Evolutionary conservation across 768 basidiomycete species (phyloP).

Genomic region (Tephrocybe rancida): DNA sequence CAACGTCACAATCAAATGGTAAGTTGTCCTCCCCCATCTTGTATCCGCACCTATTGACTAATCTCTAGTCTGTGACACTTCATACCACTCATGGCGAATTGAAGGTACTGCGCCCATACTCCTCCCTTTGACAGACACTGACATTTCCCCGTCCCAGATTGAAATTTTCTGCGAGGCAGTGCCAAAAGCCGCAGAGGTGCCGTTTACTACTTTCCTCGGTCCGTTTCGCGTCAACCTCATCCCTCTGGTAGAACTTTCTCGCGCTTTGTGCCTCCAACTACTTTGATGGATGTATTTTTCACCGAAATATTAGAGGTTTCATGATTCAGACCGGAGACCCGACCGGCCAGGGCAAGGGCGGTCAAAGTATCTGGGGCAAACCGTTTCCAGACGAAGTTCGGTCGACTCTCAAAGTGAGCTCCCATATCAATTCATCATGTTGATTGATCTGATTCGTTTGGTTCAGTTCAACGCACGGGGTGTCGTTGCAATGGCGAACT

Average conservation of each 20-base stretch:
- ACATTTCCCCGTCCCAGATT: conserved; percentile 52
- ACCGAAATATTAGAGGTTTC: conserved; percentile 94
- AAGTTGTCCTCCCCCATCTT: conserved; percentile 14
- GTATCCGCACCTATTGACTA: conserved; percentile 13
- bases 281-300: conserved; percentile 85
- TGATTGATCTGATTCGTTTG: conserved; percentile 23
- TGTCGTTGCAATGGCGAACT: conserved; percentile 97
- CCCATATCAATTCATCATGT: conserved; percentile 1
- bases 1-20: conserved; percentile 25
- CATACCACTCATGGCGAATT: conserved; percentile 94
- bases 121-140: not conserved
- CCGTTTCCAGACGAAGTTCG: conserved; percentile 92
- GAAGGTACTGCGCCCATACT: conserved; percentile 58
- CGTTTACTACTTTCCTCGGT: conserved; percentile 5
- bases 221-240: conserved; percentile 8
- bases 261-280: conserved; percentile 90
- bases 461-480: conserved; percentile 92
- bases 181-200: conserved; percentile 91
- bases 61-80: conserved; percentile 83
- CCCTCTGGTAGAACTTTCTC: conserved; percentile 78
- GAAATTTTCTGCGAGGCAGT: conserved; percentile 98
- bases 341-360: conserved; percentile 89
- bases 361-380: conserved; percentile 95
- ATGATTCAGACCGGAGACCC: conserved; percentile 96
- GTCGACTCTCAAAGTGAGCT: conserved; percentile 85